Percentiles rank a stretch among this genome's conserved stretches.
phyloP scores from a whole-genome alignment of 2,329 filamentous ascomycete genomes.

The Hymenoscyphus fructigenus region DNA sequence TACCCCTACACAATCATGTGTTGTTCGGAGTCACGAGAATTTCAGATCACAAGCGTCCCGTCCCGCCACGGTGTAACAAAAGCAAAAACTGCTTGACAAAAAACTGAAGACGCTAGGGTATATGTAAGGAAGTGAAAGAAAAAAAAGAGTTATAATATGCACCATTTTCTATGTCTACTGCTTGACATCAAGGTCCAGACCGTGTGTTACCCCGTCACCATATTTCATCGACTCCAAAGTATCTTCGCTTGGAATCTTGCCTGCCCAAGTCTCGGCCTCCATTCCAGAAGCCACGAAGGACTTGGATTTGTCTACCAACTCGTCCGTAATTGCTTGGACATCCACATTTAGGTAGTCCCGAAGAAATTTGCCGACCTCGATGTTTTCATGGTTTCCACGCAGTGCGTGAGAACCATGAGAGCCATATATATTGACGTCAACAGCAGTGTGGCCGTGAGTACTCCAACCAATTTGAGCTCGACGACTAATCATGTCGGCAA shows the following conservation, averaged over 20 bases:
- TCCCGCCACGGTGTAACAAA: constrained; percentile 10
- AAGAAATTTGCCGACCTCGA: constrained; percentile 82
- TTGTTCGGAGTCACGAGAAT: constrained; percentile 4
- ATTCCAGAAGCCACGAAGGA: constrained; percentile 18
- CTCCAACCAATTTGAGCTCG: constrained; percentile 91
- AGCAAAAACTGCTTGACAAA: constrained; percentile 4
- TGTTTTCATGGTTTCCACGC: constrained; percentile 94
- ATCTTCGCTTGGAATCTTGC: constrained; percentile 28
- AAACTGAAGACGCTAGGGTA: constrained; percentile 1
- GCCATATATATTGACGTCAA: constrained; percentile 96
- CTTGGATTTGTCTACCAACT: constrained; percentile 48
- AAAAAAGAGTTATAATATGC: not conserved
- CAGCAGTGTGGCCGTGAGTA: constrained; percentile 88
- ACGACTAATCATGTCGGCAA: constrained; percentile 83
- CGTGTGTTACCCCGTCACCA: constrained; percentile 15
- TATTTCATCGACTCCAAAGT: constrained; percentile 17
- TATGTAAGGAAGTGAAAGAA: constrained; percentile 1
- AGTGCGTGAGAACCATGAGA: constrained; percentile 64
- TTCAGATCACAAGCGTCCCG: constrained; percentile 1
- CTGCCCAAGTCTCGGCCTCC: constrained; percentile 26
- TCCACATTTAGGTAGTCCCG: constrained; percentile 77
- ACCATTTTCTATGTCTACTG: not conserved
- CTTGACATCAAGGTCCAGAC: constrained; percentile 7
- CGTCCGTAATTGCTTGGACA: constrained; percentile 72
- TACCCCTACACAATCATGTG: constrained; percentile 13